Base-by-base conservation (phyloP, 2,329 filamentous ascomycete species). In the Xylariaceae sp. region DNA sequence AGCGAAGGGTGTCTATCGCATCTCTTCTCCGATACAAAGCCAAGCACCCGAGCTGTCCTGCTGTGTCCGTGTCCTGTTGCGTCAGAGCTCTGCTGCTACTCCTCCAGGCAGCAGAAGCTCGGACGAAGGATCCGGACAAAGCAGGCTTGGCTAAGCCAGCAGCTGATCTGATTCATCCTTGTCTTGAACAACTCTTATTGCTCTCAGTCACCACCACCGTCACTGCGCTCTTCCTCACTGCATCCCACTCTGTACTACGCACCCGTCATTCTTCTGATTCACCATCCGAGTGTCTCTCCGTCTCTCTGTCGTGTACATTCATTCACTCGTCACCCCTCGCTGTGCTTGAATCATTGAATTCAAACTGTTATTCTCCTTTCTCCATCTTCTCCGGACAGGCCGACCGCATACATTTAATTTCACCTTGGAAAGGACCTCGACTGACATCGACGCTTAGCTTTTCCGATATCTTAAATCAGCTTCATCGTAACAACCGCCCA, bases 401-500 rank as follows among this genome's bases (percentile, higher is more conserved):
- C 23, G 23, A 30, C 23, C 5, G 23, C 23, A 4, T 30, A 30
- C 23, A 30, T 30, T 30, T 30, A 4, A 30, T 4, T 30, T 30
- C 23, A 30, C 23, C 23, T 30, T 8, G 3, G n/a, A 50, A 30
- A 18, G 17, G 18, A 9, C 37, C 4, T 34, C 30, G 64, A 60
- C 57, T 63, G 70, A 51, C 37, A n/a, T n/a, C 37, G 34, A n/a
- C 57, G 17, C 6, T 11, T 47, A 37, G 39, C 58, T 15, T 30
- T 52, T 13, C 13, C n/a, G n/a, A 48, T 47, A 60, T 63, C 57
- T 9, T 30, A 5, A 9, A 34, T 57, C 65, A 59, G 55, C 64
- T 69, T 13, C 55, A 55, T n/a, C 51, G 11, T 51, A 30, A 35
- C 39, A 13, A 34, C 70, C 68, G 74, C 75, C 23, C 82, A 90